Conservation (phyloP, 2,329 filamentous ascomycete genomes). For the Paecilomyces dactylethromorphus region DNA sequence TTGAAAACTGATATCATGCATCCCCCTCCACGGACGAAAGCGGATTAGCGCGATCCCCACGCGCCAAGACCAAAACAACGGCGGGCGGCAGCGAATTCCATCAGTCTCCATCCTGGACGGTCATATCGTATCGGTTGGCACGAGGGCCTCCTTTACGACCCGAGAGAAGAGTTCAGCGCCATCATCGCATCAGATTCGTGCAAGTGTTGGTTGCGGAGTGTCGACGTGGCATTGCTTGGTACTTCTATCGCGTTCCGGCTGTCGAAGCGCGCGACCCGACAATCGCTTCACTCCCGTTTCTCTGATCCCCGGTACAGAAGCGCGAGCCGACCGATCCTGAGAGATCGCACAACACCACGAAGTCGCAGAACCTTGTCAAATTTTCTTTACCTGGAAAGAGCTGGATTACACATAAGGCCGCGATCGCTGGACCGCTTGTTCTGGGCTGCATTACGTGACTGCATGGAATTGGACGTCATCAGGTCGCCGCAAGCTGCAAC, state of each 20-base stretch:
- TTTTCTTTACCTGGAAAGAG: not conserved
- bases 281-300: not conserved
- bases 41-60: constrained; percentile 28
- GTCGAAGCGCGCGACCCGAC: not conserved
- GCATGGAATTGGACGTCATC: not conserved
- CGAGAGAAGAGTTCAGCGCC: not conserved
- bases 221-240: not conserved
- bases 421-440: not conserved
- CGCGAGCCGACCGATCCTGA: not conserved
- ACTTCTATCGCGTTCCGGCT: not conserved
- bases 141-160: not conserved
- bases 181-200: not conserved
- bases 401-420: not conserved
- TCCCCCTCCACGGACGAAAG: constrained; percentile 14
- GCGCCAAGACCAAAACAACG: constrained; percentile 36
- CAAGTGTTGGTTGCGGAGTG: not conserved
- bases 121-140: not conserved
- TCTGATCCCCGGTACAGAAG: not conserved
- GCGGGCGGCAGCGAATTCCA: constrained; percentile 19
- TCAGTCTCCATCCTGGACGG: not conserved
- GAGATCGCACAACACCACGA: not conserved
- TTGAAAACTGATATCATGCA: not conserved
- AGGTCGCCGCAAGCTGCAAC: not conserved
- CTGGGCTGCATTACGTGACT: not conserved
- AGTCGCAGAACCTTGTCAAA: not conserved